Evolutionary conservation across 2,329 filamentous ascomycete genomes (phyloP), one percentile per base, ranked within the genome.

Genomic region (Colletotrichum tanaceti): DNA sequence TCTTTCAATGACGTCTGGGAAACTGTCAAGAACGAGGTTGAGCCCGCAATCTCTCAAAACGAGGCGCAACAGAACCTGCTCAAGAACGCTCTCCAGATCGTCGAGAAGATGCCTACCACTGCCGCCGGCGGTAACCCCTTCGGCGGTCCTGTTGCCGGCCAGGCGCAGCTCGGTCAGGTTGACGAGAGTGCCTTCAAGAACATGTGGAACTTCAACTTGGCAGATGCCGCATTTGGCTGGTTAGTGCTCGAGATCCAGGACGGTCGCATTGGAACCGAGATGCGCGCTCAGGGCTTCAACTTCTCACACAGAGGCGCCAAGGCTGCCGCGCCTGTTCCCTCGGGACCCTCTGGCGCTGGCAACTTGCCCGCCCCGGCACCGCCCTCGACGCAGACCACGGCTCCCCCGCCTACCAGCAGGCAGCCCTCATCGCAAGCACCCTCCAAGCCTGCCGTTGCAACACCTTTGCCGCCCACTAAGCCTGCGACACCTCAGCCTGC

Each of bases 1-100:
- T 98, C 96, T 0, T 99, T 99, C 85, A 97, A 97, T 78, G 96
- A 99, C 79, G 96, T 99, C 9, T 99, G 96, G 96, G 96, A 99
- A 80, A 99, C 96, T 1, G 96, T 99, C 75, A 97, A 97, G 83
- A 87, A 90, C 58, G 96, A 99, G 79, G 96, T 99, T 16, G 93
- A 98, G 83, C 92, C 95, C 24, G 96, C 95, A 5, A 97, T 99
- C 71, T 88, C 92, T 68, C 92, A 96, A 75, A 99, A 98, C 77
- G 93, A 97, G 74, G 93, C 93, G 1, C 96, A 99, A 78, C 93
- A 97, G 81, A 94, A 93, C 68, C 87, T 99, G 1, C 85, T 99
- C 44, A 91, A 96, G 76, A 94, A 97, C 73, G 96, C 96, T 0
- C 84, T 99, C 2, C 92, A 93, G 62, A 91, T 99, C 68, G 94